These are phyloP conservation scores for Ceratocystis variospora DNA, from an alignment of 2,329 filamentous ascomycete genomes.

Conservation along the genomic window DNA sequence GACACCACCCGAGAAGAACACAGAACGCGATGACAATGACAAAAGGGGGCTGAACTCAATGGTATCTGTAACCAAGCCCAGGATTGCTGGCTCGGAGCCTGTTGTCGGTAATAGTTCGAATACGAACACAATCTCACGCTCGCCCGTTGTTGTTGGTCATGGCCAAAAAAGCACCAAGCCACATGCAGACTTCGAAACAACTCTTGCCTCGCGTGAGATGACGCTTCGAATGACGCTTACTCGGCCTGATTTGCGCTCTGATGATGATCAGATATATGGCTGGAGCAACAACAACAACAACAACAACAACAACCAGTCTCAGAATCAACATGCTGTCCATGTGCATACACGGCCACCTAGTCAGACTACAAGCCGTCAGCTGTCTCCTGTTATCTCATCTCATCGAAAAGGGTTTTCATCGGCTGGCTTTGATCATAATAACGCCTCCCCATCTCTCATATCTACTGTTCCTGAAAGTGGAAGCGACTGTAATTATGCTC, in stretches of 20 bases:
- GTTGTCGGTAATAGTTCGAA: constrained; percentile 22
- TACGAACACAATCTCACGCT: constrained; percentile 18
- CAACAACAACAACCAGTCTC: constrained; percentile 3
- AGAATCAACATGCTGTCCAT: not conserved
- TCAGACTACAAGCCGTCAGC: constrained; percentile 11
- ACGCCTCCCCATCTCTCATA: not conserved
- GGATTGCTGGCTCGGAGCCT: not conserved
- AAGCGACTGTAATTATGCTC: not conserved
- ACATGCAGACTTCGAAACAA: constrained; percentile 15
- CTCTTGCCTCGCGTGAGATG: constrained; percentile 52
- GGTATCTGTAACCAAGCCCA: constrained; percentile 1
- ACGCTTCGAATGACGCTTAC: constrained; percentile 93
- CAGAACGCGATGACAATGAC: constrained; percentile 25
- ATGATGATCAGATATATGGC: constrained; percentile 58
- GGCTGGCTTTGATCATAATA: not conserved
- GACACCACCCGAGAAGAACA: constrained; percentile 21
- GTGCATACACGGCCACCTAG: constrained; percentile 9
- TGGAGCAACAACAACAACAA: constrained; percentile 37
- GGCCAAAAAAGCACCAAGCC: constrained; percentile 22
- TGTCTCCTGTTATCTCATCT: not conserved
- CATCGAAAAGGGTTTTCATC: constrained; percentile 5
- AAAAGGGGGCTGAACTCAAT: constrained; percentile 24
- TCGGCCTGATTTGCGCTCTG: constrained; percentile 66
- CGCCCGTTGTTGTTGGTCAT: constrained; percentile 11
- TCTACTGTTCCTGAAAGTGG: not conserved